Base-by-base conservation (phyloP, 2,329 filamentous ascomycete species). In the Tolypocladium nubicola region DNA sequence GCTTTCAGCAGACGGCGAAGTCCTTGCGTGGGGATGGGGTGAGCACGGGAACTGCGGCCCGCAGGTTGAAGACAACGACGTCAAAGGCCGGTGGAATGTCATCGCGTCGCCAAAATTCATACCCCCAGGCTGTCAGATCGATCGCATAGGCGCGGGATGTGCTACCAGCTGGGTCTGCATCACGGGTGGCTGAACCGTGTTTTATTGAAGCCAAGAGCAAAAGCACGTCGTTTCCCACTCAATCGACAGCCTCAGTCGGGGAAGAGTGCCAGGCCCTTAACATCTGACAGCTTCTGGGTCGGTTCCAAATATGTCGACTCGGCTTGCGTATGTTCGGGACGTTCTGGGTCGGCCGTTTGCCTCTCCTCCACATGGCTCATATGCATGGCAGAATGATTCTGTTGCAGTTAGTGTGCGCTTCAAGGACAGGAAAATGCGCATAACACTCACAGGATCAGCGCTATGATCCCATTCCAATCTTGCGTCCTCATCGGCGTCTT, bases 41-140 rank as follows among this genome's bases (percentile, higher is more conserved):
- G 93, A 97, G 72, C 94, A 99, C 73, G 94, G 94, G 1, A 99
- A 99, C 69, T 99, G 94, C 70, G 94, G 94, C 3, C 82, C 84
- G 40, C 76, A 80, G 14, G 82, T 84, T 60, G 75, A 79, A 21
- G 75, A 80, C 60, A 84, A 83, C 54, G 83, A 89, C 70, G 84
- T 91, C 52, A 87, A 86, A 61, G 86, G 81, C 11, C 78, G 77
- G 59, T 89, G 81, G 77, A 91, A 87, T 67, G 73, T 82, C 58
- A 81, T 95, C 66, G 79, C 80, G 26, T 80, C 84, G 52, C 75
- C 76, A 55, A 79, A 77, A 61, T 78, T 79, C 66, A 73, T 85
- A 43, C 77, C 79, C 19, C 68, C 77, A 5, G 75, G 71, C 11
- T 76, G 74, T 57, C 73, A 74, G 23, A 82, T 90, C 57, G 73